These are phyloP conservation scores for Papiliotrema flavescens DNA, from an alignment of 1,284 basidiomycete species.

Conservation along the genomic window DNA sequence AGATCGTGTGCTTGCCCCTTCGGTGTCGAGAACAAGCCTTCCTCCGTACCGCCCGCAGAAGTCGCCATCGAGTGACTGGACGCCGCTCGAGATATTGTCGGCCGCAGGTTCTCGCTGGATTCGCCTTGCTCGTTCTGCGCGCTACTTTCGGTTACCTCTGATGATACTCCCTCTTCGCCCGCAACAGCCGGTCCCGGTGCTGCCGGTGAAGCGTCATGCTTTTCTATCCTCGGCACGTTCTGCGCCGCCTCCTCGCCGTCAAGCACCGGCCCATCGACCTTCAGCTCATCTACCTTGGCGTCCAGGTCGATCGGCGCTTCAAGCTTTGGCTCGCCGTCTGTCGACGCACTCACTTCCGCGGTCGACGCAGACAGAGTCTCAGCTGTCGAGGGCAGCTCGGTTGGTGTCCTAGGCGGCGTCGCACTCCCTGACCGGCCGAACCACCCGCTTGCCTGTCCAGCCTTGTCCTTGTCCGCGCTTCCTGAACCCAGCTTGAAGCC, in stretches of 20 bases:
- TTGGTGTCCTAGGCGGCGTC: slow-evolving; percentile 2
- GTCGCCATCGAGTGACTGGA: slow-evolving; percentile 2
- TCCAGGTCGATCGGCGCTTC: neutral
- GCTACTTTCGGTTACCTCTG: neutral
- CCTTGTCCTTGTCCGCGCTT: neutral
- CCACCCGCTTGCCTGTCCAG: neutral
- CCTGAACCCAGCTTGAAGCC: slow-evolving; percentile 29
- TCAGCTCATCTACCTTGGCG: neutral
- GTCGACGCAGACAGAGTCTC: neutral
- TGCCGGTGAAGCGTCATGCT: slow-evolving; percentile 1
- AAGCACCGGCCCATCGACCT: neutral
- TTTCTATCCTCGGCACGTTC: slow-evolving; percentile 1
- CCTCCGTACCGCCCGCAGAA: slow-evolving; percentile 9
- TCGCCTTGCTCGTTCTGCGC: neutral
- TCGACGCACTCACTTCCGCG: slow-evolving; percentile 5
- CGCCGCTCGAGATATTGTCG: neutral
- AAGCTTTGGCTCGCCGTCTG: neutral
- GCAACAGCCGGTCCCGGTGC: neutral
- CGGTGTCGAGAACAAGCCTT: slow-evolving; percentile 22
- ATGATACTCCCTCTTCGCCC: neutral
- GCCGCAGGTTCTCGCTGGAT: neutral
- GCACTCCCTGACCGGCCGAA: neutral
- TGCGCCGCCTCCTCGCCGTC: neutral
- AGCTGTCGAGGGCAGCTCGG: neutral
- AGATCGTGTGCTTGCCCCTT: slow-evolving; percentile 5